Evolutionary conservation across 805 yeast species (phyloP), one percentile per base, ranked within the genome.

Genomic region (Kodamaea restingae): DNA sequence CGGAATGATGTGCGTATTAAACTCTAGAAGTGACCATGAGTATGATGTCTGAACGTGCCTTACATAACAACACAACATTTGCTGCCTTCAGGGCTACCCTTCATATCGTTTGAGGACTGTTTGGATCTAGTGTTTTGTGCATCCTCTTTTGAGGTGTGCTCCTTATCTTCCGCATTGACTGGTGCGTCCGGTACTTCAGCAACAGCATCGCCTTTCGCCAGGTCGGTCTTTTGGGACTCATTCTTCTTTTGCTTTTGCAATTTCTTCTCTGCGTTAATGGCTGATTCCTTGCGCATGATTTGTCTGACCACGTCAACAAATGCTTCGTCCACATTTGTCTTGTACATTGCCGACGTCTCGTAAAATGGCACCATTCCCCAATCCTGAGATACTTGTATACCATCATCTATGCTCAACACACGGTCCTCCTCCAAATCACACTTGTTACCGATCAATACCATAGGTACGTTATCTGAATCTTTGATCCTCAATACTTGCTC

Each of bases 281-380:
- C 67, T 7, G 71, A 71, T 52, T 85, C 95, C 46, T 82, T 80
- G 50, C 88, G 73, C 75, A 84, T 86, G 42, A 90, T 87, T 54
- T 88, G 96, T 56, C 95, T 78, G 9, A 90, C 95, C 22, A 87
- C 84, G 57, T 86, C 95, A 25, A 81, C 73, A 52, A 90, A 93
- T 0, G 91, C 93, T 52, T 88, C 95, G 56, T 88, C 95, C 21
- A 91, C 95, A 54, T 88, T 87, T 48, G 88, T 81, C 59, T 83
- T 80, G 56, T 81, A 78, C 78, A 87, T 80, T n/a, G 98, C 98
- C 52, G 93, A 81, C 1, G 95, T 83, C 61, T 90, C 96, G 61
- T 88, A 87, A 54, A 90, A 91, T 17, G 96, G 96, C 2, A 86
- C 93, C 52, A 76, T 75, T 12, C 91, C 95, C 95, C 96, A 86